Base-by-base conservation (phyloP, 306 rosid genomes). In the Sesbania bispinosa region DNA sequence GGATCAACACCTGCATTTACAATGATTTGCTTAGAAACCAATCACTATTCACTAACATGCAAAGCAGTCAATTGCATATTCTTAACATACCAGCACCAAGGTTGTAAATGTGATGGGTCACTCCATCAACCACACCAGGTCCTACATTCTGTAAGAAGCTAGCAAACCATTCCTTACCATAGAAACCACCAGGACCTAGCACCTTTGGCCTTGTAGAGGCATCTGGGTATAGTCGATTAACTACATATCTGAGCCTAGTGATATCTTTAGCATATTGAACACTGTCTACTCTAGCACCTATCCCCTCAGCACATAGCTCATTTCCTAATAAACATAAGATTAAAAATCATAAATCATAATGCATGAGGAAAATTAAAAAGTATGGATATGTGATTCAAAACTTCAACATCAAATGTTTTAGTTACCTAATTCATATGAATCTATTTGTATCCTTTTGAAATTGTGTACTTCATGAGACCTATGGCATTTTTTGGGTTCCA, bases 31-130 rank as follows among this genome's bases (percentile, higher is more conserved):
- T 39, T 57, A 52, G 30, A 29, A 9, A 73, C 55, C 55, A 62
- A 5, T 11, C n/a, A 24, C 19, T 32, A 3, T 32, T 32, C 38
- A 32, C n/a, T 13, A n/a, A n/a, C n/a, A n/a, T n/a, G n/a, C n/a
- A 26, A 48, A 19, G 45, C 4, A 71, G n/a, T n/a, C n/a, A 26
- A 29, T n/a, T n/a, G n/a, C n/a, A n/a, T n/a, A n/a, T n/a, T 35
- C 0, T 27, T 50, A 13, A 70, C 35, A 10, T 74, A 85, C 93
- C 96, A 43, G 92, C 82, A 62, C 97, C 95, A 30, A 90, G 92
- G 75, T 85, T 86, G 79, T 88, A 90, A 35, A 87, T 81, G 43
- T 90, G 97, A 54, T 88, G 95, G 3, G 92, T 83, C 10, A 88
- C 78, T 1, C 78, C 86, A 61, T 86, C 83, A 1, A 88, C 74